Percentiles rank a stretch among this genome's conserved stretches.
phyloP scores from a whole-genome alignment of 1,284 basidiomycete genomes.

The Microbotryomycetes sp. region DNA sequence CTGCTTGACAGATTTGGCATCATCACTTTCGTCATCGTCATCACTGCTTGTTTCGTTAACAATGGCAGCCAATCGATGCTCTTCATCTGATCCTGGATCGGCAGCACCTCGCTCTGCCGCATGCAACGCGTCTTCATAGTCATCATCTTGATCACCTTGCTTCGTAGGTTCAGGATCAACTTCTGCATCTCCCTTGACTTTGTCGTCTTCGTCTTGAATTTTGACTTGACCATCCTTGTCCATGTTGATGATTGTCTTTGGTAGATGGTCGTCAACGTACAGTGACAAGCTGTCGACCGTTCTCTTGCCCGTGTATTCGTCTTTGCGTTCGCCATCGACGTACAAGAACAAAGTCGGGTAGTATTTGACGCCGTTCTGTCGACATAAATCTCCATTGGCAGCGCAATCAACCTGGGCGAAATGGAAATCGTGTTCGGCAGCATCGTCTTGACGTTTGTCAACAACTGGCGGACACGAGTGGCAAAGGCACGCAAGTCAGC shows the following conservation, averaged over 20 bases:
- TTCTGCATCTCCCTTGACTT: slow-evolving; percentile 45
- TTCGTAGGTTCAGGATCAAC: neutral
- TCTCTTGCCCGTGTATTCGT: slow-evolving; percentile 55
- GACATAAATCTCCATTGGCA: slow-evolving; percentile 74
- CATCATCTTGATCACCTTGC: neutral
- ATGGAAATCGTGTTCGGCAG: slow-evolving; percentile 55
- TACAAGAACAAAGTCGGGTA: slow-evolving; percentile 78
- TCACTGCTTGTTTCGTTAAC: neutral
- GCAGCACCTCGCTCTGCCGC: neutral
- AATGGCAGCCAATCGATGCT: neutral
- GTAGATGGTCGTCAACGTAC: slow-evolving; percentile 49
- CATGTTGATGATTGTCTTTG: neutral
- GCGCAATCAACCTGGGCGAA: slow-evolving; percentile 82
- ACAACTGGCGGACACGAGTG: slow-evolving; percentile 45
- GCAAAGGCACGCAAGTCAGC: neutral
- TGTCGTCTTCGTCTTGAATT: slow-evolving; percentile 24
- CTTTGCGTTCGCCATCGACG: slow-evolving; percentile 56
- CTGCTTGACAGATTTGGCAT: neutral
- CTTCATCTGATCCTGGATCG: neutral
- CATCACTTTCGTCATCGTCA: neutral
- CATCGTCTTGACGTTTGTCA: slow-evolving; percentile 52
- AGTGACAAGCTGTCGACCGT: slow-evolving; percentile 50
- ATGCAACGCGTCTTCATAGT: neutral
- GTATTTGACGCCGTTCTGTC: slow-evolving; percentile 58
- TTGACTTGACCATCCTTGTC: neutral